A percentile compares a stretch with the other conserved stretches of the same genome.
Conservation (phyloP, 1,284 basidiomycete species). For the Pascua guehoae region DNA sequence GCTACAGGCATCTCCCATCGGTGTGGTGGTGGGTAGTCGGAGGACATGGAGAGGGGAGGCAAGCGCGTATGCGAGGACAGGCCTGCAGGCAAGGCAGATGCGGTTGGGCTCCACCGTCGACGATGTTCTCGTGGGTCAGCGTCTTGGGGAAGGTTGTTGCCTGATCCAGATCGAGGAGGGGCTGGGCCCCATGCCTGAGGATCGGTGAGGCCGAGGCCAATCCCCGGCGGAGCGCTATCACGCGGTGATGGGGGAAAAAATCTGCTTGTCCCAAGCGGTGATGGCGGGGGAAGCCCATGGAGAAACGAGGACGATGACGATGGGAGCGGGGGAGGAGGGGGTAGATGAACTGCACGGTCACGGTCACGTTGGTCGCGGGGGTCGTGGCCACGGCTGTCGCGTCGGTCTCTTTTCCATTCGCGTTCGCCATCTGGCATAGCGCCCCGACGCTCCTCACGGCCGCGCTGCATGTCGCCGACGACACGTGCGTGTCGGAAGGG, state of each 20-base stretch:
- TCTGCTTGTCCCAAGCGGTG: background rate
- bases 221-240: too few relatives aligned
- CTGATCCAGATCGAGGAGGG: background rate
- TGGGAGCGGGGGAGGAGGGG: constrained; percentile 4
- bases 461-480: constrained; percentile 4
- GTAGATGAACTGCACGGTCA: constrained; percentile 4
- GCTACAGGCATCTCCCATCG: too few relatives aligned
- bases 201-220: too few relatives aligned
- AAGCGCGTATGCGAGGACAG: too few relatives aligned
- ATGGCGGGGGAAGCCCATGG: constrained; percentile 21
- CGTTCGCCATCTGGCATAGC: too few relatives aligned
- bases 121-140: background rate
- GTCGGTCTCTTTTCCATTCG: background rate
- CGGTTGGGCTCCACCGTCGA: constrained; percentile 4
- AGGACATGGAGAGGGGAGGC: too few relatives aligned
- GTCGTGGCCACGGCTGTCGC: constrained; percentile 9
- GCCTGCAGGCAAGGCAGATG: too few relatives aligned
- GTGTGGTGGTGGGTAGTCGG: too few relatives aligned
- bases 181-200: too few relatives aligned
- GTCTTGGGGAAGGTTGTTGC: background rate
- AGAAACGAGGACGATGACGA: constrained; percentile 12
- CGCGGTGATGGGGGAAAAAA: background rate
- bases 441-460: background rate
- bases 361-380: constrained; percentile 11
- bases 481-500: too few relatives aligned